Base-by-base conservation (phyloP, 306 rosid species). In the Purshia tridentata region DNA sequence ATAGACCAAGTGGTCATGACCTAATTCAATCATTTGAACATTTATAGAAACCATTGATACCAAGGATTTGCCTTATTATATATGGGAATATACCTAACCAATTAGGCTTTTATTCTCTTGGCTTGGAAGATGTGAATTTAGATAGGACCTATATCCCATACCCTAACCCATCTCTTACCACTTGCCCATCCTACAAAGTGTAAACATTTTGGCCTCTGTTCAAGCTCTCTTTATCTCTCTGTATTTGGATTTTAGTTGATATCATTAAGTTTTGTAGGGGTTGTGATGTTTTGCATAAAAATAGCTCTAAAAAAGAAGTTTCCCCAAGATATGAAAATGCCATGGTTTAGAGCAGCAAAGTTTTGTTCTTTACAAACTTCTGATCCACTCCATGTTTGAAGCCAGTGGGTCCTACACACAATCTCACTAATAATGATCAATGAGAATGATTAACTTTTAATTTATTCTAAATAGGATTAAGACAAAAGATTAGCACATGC, bases 301-400 rank as follows among this genome's bases (percentile, higher is more conserved):
- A 29, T 29, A 29, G 35, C 35, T 22, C 6, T 23, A 3, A 18
- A 18, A 18, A 53, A 18, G 29, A 2, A 51, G 5, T 14, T 14
- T 14, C 53, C 53, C 2, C 18, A 49, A 49, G 5, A 49, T 11
- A 13, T 11, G 37, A 19, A 9, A 22, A 55, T 55, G 37, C 60
- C 13, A 1, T 9, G 37, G 60, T 55, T 55, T 55, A 39, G 4
- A 52, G 16, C 13, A 50, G 3, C 19, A 50, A 12, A 4, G 9
- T n/a, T 13, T 53, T 61, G 69, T 49, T 67, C 55, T n/a, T 61
- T 55, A 35, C 40, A 6, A 48, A 14, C 77, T 39, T 72, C 6
- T 29, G 35, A 23, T 61, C 45, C 20, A 8, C 8, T 62, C 69
- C 39, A 35, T 13, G 18, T 45, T 60, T 60, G n/a, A 73, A 18